Conservation (phyloP, 164 flowering plant genomes). For the Umbilicus rupestris region DNA sequence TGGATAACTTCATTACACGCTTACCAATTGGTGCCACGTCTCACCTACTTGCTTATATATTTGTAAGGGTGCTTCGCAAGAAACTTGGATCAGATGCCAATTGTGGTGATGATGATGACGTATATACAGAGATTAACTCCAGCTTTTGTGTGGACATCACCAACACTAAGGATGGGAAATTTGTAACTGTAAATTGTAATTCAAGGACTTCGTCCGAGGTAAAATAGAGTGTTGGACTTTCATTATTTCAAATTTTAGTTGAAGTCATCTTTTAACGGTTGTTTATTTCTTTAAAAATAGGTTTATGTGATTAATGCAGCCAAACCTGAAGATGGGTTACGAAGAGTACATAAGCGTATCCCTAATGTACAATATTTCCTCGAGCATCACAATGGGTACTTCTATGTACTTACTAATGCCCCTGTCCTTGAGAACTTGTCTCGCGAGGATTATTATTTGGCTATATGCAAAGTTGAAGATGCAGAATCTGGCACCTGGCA, state of each 20-base stretch:
- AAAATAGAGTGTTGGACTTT: conserved; percentile 23
- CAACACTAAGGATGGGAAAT: conserved; percentile 89
- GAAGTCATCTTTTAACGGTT: conserved; percentile 4
- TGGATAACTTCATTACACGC: background rate
- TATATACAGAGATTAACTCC: conserved; percentile 62
- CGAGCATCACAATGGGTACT: conserved; percentile 76
- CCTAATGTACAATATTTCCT: conserved; percentile 65
- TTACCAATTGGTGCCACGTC: background rate
- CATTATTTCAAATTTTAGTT: background rate
- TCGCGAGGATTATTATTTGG: conserved; percentile 46
- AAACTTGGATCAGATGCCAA: conserved; percentile 35
- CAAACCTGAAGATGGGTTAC: conserved; percentile 36
- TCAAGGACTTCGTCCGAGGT: conserved; percentile 98
- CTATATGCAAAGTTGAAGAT: conserved; percentile 42
- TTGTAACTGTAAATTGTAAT: conserved; percentile 82
- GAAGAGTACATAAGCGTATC: conserved; percentile 46
- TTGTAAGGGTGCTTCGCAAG: conserved; percentile 56
- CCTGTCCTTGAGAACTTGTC: conserved; percentile 20
- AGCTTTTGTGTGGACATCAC: conserved; percentile 81
- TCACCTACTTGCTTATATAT: conserved; percentile 1
- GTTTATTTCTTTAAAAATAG: conserved; percentile 27
- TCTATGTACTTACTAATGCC: conserved; percentile 77
- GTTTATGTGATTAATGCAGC: conserved; percentile 63
- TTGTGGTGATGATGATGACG: conserved; percentile 16
- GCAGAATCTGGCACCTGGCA: conserved; percentile 43